These are phyloP conservation scores for Yarrowia hollandica DNA, from an alignment of 805 yeast species.

Conservation along the genomic window DNA sequence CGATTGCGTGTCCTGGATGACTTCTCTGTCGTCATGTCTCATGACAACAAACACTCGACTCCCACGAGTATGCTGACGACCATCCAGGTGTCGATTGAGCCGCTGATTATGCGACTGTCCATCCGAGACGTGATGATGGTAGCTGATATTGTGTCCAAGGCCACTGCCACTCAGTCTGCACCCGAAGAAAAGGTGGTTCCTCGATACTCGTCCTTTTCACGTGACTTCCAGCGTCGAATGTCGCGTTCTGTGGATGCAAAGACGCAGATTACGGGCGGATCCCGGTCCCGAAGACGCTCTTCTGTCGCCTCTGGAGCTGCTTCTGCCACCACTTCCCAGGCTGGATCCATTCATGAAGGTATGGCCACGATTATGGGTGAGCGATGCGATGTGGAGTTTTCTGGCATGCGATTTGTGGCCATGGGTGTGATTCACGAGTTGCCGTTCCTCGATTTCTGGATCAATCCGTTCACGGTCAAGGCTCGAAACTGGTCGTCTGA, in stretches of 20 bases:
- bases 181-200: slow-evolving; percentile 22
- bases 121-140: slow-evolving; percentile 85
- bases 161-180: slow-evolving; percentile 44
- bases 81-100: slow-evolving; percentile 73
- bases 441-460: slow-evolving; percentile 77
- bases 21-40: slow-evolving; percentile 72
- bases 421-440: slow-evolving; percentile 91
- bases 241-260: slow-evolving; percentile 16
- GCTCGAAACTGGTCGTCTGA: slow-evolving; percentile 89
- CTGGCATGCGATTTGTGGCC: slow-evolving; percentile 77
- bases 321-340: slow-evolving; percentile 7
- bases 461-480: slow-evolving; percentile 64
- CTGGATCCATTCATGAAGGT: slow-evolving; percentile 3
- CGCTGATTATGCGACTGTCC: slow-evolving; percentile 76
- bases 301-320: slow-evolving; percentile 20
- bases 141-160: slow-evolving; percentile 66
- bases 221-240: slow-evolving; percentile 21
- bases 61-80: slow-evolving; percentile 58
- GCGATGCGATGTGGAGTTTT: slow-evolving; percentile 61
- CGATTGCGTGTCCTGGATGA: slow-evolving; percentile 81
- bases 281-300: slow-evolving; percentile 12
- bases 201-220: slow-evolving; percentile 33
- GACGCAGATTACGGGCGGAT: slow-evolving; percentile 1
- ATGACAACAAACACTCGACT: slow-evolving; percentile 70
- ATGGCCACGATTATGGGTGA: slow-evolving; percentile 63